Percentiles rank a stretch among this genome's conserved stretches.
Conservation (phyloP, 495 filamentous ascomycete species). For the Hypoxylon fragiforme region DNA sequence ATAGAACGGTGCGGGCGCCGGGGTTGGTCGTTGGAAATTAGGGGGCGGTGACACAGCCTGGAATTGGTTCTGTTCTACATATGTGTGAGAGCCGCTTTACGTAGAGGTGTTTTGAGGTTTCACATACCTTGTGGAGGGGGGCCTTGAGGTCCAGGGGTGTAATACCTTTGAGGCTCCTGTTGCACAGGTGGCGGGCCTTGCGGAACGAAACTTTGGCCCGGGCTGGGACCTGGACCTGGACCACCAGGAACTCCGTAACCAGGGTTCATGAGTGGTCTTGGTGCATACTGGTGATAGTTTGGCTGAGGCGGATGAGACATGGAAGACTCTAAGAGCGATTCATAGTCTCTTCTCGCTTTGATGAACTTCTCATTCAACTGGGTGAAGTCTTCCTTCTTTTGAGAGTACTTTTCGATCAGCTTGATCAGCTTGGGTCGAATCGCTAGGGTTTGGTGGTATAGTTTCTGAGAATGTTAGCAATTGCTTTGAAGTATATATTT, state of each 20-base stretch:
- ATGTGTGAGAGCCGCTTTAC: constrained; percentile 36
- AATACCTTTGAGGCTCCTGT: constrained; percentile 70
- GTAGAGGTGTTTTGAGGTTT: constrained; percentile 8
- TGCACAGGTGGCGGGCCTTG: constrained; percentile 53
- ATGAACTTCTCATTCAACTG: constrained; percentile 99
- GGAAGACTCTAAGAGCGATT: constrained; percentile 90
- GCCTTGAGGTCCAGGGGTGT: constrained; percentile 58
- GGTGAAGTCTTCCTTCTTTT: constrained; percentile 99
- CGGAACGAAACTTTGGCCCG: constrained; percentile 47
- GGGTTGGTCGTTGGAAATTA: constrained; percentile 49
- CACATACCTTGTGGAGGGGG: constrained; percentile 43
- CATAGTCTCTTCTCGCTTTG: constrained; percentile 95
- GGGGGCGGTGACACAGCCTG: constrained; percentile 51
- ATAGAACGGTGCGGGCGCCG: constrained; percentile 49
- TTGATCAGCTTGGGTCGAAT: constrained; percentile 98
- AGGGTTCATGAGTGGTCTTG: constrained; percentile 64
- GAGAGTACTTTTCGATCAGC: constrained; percentile 97
- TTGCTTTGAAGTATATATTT: not conserved
- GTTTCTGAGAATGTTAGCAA: constrained; percentile 52
- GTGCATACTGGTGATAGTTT: constrained; percentile 64
- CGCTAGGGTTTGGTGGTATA: constrained; percentile 91
- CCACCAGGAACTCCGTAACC: constrained; percentile 57
- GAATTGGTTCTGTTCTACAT: constrained; percentile 44
- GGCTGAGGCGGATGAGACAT: constrained; percentile 86
- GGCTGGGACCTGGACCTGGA: constrained; percentile 42